A percentile compares a stretch with the other conserved stretches of the same genome.
Conservation (phyloP, 768 basidiomycete species). For the Boletus pseudopeckii region DNA sequence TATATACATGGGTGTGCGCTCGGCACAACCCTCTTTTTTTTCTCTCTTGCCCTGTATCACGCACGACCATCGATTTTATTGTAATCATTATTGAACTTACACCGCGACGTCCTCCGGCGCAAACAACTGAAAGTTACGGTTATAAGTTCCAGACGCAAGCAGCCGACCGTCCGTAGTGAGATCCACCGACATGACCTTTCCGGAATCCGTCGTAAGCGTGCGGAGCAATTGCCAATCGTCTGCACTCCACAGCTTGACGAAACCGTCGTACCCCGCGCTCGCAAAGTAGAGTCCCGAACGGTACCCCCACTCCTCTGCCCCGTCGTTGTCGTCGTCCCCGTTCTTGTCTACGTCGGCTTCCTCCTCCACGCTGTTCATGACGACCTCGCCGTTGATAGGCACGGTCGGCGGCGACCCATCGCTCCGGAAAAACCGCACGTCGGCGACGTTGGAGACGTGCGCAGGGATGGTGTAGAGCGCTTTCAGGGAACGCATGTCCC, state of each 20-base stretch:
- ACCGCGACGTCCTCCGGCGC: conserved; percentile 62
- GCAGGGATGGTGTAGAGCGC: conserved; percentile 96
- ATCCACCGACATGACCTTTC: conserved; percentile 99
- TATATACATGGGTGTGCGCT: conserved; percentile 10
- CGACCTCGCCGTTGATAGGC: conserved; percentile 39
- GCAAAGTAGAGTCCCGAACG: conserved; percentile 91
- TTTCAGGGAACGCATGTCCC: conserved; percentile 94
- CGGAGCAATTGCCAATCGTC: conserved; percentile 96
- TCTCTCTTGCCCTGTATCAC: conserved; percentile 32
- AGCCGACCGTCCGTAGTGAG: conserved; percentile 78
- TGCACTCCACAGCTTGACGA: conserved; percentile 94
- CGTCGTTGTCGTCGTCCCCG: conserved; percentile 27
- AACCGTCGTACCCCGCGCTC: conserved; percentile 90
- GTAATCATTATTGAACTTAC: conserved; percentile 24
- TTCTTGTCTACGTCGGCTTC: conserved; percentile 30
- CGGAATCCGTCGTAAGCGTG: conserved; percentile 87
- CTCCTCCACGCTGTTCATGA: conserved; percentile 47
- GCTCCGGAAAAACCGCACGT: conserved; percentile 88
- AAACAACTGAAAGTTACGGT: conserved; percentile 92
- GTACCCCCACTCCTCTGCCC: conserved; percentile 67
- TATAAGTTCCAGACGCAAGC: conserved; percentile 88
- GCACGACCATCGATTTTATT: conserved; percentile 23
- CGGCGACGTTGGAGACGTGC: conserved; percentile 91
- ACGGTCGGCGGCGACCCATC: conserved; percentile 49
- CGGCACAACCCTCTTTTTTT: conserved; percentile 9